A percentile compares a stretch with the other conserved stretches of the same genome.
phyloP scores from a whole-genome alignment of 345 rosid genomes.

The Syzygium jambos region DNA sequence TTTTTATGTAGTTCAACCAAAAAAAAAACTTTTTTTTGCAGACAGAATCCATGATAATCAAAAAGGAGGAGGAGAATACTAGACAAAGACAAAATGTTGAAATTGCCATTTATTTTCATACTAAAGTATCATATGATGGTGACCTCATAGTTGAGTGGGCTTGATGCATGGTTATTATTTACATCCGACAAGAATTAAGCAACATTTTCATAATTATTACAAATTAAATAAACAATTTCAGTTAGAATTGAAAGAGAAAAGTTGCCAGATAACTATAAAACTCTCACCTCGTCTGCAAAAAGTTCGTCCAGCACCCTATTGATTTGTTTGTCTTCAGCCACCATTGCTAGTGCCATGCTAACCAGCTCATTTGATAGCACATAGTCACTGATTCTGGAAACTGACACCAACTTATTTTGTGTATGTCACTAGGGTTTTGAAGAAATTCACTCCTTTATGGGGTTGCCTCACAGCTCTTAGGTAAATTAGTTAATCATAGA shows the following conservation, averaged over 20 bases:
- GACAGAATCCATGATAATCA: too few relatives aligned
- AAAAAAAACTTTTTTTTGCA: too few relatives aligned
- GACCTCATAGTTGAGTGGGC: not conserved
- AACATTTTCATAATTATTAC: not conserved
- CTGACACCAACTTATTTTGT: slow-evolving; percentile 40
- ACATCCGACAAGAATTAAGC: not conserved
- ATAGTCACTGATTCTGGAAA: slow-evolving; percentile 89
- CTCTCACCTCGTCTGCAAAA: slow-evolving; percentile 65
- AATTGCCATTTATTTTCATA: not conserved
- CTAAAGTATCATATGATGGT: not conserved
- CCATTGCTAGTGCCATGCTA: slow-evolving; percentile 97
- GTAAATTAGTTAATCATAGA: not conserved
- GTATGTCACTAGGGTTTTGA: not conserved
- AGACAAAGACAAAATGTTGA: not conserved
- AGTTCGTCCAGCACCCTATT: slow-evolving; percentile 88
- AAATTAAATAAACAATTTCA: not conserved
- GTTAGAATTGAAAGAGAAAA: not conserved
- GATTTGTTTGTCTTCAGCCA: slow-evolving; percentile 91
- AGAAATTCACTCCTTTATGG: not conserved
- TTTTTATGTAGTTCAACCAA: too few relatives aligned
- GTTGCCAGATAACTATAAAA: not conserved
- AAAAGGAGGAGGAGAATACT: not conserved
- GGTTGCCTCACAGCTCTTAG: not conserved
- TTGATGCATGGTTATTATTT: not conserved
- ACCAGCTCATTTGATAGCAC: slow-evolving; percentile 84